A percentile compares a stretch with the other conserved stretches of the same genome.
These are phyloP conservation scores for Globisporangium cederbergense DNA, from an alignment of 352 stramenopile genomes.

Conservation along the genomic window DNA sequence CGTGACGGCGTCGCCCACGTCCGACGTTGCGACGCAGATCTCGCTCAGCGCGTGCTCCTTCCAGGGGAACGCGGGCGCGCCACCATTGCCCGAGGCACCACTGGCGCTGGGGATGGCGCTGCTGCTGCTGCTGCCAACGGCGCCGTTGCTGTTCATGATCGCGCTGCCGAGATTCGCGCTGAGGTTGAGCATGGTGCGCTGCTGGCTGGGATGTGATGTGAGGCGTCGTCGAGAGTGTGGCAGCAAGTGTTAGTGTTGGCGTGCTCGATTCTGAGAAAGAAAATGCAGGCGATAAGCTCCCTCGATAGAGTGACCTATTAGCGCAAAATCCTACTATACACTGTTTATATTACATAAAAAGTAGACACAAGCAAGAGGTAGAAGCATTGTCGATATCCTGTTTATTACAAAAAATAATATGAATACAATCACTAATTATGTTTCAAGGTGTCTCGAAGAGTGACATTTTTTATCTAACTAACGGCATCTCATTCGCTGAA, in stretches of 20 bases:
- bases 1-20: constrained; percentile 62
- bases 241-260: background rate
- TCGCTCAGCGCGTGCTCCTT: constrained; percentile 68
- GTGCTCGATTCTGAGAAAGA: background rate
- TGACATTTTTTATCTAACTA: constrained; percentile 2
- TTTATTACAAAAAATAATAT: background rate
- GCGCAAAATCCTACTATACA: too few species aligned
- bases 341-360: too few species aligned
- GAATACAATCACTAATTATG: too few species aligned
- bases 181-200: constrained; percentile 11
- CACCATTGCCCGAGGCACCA: background rate
- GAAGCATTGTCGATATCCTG: background rate
- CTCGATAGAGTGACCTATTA: background rate
- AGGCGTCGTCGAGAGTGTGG: background rate
- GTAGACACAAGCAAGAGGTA: too few species aligned
- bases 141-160: constrained; percentile 16
- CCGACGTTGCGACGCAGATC: constrained; percentile 46
- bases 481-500: background rate
- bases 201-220: background rate
- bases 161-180: constrained; percentile 15
- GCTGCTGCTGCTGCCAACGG: background rate
- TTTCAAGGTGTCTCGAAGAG: too few species aligned
- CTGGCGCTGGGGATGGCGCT: background rate
- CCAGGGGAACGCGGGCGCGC: constrained; percentile 22
- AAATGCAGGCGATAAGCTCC: constrained; percentile 5